Evolutionary conservation across 768 basidiomycete species (phyloP), one percentile per base, ranked within the genome.

Genomic region (Gymnopilus junonius): DNA sequence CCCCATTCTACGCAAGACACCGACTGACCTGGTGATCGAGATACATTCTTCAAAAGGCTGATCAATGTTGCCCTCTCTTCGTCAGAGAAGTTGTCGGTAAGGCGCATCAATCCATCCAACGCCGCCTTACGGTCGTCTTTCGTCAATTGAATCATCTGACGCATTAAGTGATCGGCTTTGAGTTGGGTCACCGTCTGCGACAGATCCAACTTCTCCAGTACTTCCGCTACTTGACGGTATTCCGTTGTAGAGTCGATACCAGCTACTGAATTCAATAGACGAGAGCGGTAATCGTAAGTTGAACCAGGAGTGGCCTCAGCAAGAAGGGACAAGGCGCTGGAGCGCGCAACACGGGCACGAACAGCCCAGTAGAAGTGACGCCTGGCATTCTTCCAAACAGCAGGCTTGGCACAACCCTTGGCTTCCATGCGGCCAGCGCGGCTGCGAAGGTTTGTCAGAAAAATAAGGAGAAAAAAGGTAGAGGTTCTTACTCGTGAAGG

Each of bases 391-490:
- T 92, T 94, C 96, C 96, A 98, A 48, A 89, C 85, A 29, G 87
- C 82, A 20, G 93, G 83, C 64, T 90, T 91, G 8, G 96, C 96
- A 67, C 96, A 96, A 17, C 94, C 95, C 79, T 98, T 98, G 27
- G 96, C 96, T 77, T 97, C 94, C 95, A 97, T 97, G 50, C 96
- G 94, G 51, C 95, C 95, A 46, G 87, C 85, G 51, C 96, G 94
- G 77, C 95, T 97, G 71, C 61, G 62, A 59, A 59, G 20, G 40
- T 39, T 59, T 20, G 57, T 21, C 62, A 66, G 34, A 57, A 35
- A 27, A 53, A 32, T 59, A 43, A 58, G 32, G n/a, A 54, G 39
- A 23, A 59, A 34, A 43, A 42, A n/a, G 29, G 1, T n/a, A 12
- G 17, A 32, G 59, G 14, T 12, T 82, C 93, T 73, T 76, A 95